Percentiles rank a stretch among this genome's conserved stretches.
Evolutionary conservation across 208 protist genomes (phyloP).

Genomic region (Vickermania ingenoplastis): DNA sequence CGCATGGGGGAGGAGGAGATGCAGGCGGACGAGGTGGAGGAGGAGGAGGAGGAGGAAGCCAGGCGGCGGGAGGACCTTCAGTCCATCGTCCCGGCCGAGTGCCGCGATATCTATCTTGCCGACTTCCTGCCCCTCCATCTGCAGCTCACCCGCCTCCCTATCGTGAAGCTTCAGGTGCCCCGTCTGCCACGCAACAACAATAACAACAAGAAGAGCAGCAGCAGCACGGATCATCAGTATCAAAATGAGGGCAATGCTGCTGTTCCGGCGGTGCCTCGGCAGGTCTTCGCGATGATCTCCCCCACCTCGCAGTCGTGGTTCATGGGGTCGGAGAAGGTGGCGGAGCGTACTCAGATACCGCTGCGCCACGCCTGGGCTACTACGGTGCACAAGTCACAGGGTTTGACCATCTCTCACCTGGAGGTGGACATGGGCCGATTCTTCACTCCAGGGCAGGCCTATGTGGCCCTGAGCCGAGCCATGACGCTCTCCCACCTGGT

Average conservation of each 20-base stretch:
- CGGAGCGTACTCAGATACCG: constrained; percentile 71
- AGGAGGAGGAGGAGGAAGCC: background rate
- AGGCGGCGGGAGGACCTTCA: background rate
- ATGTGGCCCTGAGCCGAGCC: constrained; percentile 66
- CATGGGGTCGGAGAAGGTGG: constrained; percentile 17
- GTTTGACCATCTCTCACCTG: constrained; percentile 61
- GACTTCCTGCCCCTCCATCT: constrained; percentile 14
- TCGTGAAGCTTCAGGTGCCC: constrained; percentile 36
- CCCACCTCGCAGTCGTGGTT: constrained; percentile 28
- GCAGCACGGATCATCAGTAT: background rate
- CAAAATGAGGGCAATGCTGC: constrained; percentile 1
- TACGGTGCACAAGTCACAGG: constrained; percentile 94
- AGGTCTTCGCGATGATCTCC: constrained; percentile 38
- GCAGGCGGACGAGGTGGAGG: too few species aligned
- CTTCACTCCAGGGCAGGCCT: constrained; percentile 54
- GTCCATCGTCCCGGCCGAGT: background rate
- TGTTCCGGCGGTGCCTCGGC: constrained; percentile 3
- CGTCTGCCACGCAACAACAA: background rate
- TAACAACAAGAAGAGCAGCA: background rate
- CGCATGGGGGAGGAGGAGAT: too few species aligned
- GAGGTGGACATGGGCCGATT: constrained; percentile 52
- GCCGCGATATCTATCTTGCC: constrained; percentile 17
- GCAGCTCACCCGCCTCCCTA: constrained; percentile 20
- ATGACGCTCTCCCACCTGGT: constrained; percentile 32
- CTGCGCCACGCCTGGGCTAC: constrained; percentile 90